Evolutionary conservation across 1,284 basidiomycete species (phyloP), one percentile per base, ranked within the genome.

Genomic region (Tilletia setariae): DNA sequence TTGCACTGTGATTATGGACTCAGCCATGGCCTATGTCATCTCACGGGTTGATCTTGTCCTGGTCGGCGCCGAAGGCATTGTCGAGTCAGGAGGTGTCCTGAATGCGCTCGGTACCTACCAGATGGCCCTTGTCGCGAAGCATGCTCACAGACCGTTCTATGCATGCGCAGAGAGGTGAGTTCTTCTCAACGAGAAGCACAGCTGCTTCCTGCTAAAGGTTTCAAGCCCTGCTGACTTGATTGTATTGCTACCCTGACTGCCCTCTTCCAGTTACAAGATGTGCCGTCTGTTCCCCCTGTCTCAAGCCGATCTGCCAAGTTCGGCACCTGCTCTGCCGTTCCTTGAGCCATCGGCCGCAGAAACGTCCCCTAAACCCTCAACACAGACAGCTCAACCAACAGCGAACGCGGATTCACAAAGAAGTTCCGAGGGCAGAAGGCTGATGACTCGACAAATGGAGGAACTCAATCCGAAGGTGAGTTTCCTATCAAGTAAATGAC

Each of bases 11-110:
- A 90, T 98, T 9, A 87, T 98, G 67, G 96, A 99, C 84, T 93
- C 93, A 9, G 94, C 95, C 1, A 94, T 98, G 3, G 93, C 93
- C 23, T 98, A 97, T 85, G 89, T 93, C 72, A 97, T 98, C 90
- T 92, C 95, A 75, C 90, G 92, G 70, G 90, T 93, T 19, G 93
- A 98, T 83, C 90, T 97, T 79, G 92, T 95, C 61, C 88, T 99
- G 49, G 93, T 98, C 28, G 95, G 95, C 9, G 94, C 93, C 28
- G 95, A 99, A 85, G 95, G 94, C 6, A 94, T 99, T 16, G 93
- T 95, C 1, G 94, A 98, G 84, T 92, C 90, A 74, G 94, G 83
- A 16, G 83, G 83, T 19, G 72, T 80, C 25, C 66, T 81, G n/a
- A 86, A 86, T 70, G 85, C 91, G 40, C 91, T 93, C 56, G 95